phyloP scores from a whole-genome alignment of 768 basidiomycete species.

The Lentinula boryana region DNA sequence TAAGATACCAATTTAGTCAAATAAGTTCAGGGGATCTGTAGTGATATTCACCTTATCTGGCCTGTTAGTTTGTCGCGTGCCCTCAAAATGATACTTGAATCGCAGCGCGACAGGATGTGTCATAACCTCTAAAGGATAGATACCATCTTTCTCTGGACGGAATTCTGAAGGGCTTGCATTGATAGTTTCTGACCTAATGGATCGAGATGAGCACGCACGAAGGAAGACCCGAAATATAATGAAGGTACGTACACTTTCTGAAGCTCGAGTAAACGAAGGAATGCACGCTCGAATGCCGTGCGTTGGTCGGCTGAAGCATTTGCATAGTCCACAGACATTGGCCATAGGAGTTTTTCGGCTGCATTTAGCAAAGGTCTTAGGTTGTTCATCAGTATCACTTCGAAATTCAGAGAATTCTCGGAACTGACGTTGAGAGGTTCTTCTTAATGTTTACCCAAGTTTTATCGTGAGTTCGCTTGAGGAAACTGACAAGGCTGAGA shows the following conservation, averaged over 20 bases:
- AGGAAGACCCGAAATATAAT: not conserved
- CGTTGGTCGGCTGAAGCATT: conserved; percentile 43
- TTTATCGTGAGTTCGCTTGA: conserved; percentile 55
- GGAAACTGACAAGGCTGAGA: conserved; percentile 56
- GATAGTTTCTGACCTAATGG: conserved; percentile 47
- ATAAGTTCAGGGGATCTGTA: not conserved
- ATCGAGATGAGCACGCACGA: conserved; percentile 6
- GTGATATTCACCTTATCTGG: conserved; percentile 70
- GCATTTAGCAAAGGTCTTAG: conserved; percentile 55
- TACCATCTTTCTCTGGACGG: conserved; percentile 39
- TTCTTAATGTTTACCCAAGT: conserved; percentile 78
- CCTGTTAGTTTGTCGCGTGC: conserved; percentile 79
- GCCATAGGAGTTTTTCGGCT: conserved; percentile 84
- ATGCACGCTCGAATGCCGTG: conserved; percentile 67
- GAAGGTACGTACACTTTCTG: conserved; percentile 64
- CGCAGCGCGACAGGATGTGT: conserved; percentile 77
- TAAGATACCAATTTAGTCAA: conserved; percentile 21
- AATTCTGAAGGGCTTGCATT: conserved; percentile 16
- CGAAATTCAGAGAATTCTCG: not conserved
- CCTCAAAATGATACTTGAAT: conserved; percentile 95
- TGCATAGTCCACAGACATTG: conserved; percentile 63
- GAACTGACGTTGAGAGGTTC: conserved; percentile 53
- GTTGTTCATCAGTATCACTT: not conserved
- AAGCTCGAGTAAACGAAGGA: conserved; percentile 67
- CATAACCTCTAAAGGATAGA: conserved; percentile 84